Conservation (phyloP, 2,329 filamentous ascomycete species). For the Pseudocercospora fuligena region DNA sequence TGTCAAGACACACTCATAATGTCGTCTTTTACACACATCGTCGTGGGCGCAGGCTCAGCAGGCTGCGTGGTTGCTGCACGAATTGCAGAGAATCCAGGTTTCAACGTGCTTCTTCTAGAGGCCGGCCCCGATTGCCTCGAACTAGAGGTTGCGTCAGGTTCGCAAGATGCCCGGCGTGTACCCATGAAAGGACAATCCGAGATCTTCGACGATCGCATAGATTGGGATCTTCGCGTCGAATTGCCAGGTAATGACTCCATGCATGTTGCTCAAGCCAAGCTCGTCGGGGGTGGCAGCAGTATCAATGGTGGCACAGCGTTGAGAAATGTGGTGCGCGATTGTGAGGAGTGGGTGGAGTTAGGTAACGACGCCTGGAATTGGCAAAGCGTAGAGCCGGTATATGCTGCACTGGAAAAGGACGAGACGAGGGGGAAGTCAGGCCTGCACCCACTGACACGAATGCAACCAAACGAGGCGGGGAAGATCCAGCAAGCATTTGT, state of each 20-base stretch:
- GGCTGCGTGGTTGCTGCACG: conserved; percentile 21
- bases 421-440: neutral
- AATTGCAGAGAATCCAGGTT: conserved; percentile 20
- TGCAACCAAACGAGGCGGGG: conserved; percentile 8
- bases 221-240: conserved; percentile 15
- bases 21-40: conserved; percentile 17
- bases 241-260: conserved; percentile 8
- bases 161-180: conserved; percentile 16
- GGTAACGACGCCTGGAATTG: conserved; percentile 66
- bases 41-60: conserved; percentile 27
- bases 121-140: conserved; percentile 26
- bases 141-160: conserved; percentile 8
- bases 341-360: conserved; percentile 62
- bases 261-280: conserved; percentile 19
- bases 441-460: conserved; percentile 15
- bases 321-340: conserved; percentile 54
- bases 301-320: conserved; percentile 43
- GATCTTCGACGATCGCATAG: conserved; percentile 17
- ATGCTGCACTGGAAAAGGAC: conserved; percentile 13
- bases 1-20: neutral
- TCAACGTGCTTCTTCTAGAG: conserved; percentile 32
- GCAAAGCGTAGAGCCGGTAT: conserved; percentile 42
- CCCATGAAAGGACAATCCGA: conserved; percentile 21
- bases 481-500: conserved; percentile 18
- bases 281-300: conserved; percentile 32